These are phyloP conservation scores for Delonix regia DNA, from an alignment of 306 rosid genomes.

Conservation along the genomic window DNA sequence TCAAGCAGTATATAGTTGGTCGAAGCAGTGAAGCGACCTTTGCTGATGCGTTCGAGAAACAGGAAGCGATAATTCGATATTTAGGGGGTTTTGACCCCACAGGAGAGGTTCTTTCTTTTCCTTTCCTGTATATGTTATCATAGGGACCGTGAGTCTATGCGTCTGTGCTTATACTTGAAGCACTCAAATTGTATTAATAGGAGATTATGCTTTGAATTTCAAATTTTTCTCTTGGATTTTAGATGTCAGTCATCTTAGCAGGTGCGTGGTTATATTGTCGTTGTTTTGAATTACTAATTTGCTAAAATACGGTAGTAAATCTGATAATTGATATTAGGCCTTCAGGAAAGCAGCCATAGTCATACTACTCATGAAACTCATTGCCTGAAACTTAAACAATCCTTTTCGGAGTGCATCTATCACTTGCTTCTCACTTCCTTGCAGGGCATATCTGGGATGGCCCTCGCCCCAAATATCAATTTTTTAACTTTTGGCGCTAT, in stretches of 20 bases:
- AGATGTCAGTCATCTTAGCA: background rate
- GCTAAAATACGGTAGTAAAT: background rate
- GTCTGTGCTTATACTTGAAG: background rate
- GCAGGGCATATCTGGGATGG: background rate
- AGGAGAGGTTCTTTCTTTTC: slow-evolving; percentile 61
- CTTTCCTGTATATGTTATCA: background rate
- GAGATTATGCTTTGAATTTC: background rate
- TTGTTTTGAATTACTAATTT: too few species aligned
- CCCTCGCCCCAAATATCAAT: background rate
- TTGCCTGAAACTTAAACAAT: background rate
- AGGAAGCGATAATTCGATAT: slow-evolving; percentile 71
- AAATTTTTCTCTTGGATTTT: background rate
- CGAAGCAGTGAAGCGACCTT: slow-evolving; percentile 87
- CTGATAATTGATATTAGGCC: background rate
- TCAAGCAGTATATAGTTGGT: slow-evolving; percentile 81
- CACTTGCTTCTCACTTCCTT: background rate
- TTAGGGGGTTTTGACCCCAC: slow-evolving; percentile 72
- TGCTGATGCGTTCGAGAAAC: slow-evolving; percentile 63
- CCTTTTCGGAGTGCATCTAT: background rate
- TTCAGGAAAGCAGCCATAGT: background rate
- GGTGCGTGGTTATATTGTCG: background rate
- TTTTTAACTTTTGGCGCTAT: background rate
- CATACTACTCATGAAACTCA: background rate
- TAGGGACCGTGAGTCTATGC: background rate
- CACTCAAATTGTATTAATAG: background rate